Evolutionary conservation across 2,329 filamentous ascomycete species (phyloP).

Genomic region (Leptographium procerum): DNA sequence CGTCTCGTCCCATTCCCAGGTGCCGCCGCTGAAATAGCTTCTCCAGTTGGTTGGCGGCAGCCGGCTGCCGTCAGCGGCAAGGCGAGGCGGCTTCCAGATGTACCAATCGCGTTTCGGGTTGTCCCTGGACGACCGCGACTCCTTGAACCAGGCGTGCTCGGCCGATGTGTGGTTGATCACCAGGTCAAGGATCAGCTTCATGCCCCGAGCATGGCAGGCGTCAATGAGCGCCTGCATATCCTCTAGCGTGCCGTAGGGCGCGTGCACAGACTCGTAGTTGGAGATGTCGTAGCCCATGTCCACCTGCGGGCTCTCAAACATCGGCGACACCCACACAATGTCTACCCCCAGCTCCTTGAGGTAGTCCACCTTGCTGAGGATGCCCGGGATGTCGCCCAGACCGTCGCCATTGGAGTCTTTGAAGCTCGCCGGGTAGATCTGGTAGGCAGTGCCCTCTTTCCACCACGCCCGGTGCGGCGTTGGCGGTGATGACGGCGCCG

Average conservation of each 20-base stretch:
- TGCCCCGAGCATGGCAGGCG: constrained; percentile 48
- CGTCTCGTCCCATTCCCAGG: constrained; percentile 61
- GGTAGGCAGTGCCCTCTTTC: constrained; percentile 14
- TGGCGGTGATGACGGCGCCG: background rate
- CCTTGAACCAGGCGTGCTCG: constrained; percentile 60
- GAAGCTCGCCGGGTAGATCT: constrained; percentile 46
- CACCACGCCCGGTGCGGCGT: constrained; percentile 9
- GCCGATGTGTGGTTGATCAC: constrained; percentile 70
- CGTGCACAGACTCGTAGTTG: constrained; percentile 46
- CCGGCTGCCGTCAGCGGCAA: constrained; percentile 44
- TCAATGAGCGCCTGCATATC: constrained; percentile 53
- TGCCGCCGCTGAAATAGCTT: constrained; percentile 47
- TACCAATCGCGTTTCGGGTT: constrained; percentile 53
- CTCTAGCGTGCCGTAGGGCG: constrained; percentile 48
- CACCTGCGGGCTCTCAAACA: constrained; percentile 39
- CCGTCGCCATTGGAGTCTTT: constrained; percentile 48
- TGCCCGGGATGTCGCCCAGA: constrained; percentile 53
- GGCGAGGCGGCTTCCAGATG: constrained; percentile 24
- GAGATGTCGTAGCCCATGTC: constrained; percentile 57
- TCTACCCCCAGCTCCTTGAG: constrained; percentile 49
- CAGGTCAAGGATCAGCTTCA: constrained; percentile 52
- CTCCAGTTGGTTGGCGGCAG: constrained; percentile 68
- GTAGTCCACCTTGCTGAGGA: constrained; percentile 54
- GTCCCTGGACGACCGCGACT: constrained; percentile 49
- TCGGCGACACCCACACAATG: constrained; percentile 47